Percentiles rank a stretch among this genome's conserved stretches.
phyloP scores from a whole-genome alignment of 1,139 yeast species.

The Lodderomyces orthopsilosis region DNA sequence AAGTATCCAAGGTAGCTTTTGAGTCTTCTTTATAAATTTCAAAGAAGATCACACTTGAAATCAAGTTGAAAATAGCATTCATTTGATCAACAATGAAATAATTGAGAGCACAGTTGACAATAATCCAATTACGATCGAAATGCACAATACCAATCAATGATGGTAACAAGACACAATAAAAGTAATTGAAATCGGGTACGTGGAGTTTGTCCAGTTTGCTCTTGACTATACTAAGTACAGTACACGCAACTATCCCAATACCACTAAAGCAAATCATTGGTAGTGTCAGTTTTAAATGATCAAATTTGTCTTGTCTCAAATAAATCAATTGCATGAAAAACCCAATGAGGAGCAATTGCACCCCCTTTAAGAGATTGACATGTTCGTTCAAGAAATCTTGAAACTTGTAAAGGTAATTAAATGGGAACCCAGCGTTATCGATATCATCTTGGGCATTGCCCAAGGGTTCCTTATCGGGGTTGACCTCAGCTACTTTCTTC shows the following conservation, averaged over 20 bases:
- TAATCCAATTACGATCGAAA: constrained; percentile 23
- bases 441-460: constrained; percentile 19
- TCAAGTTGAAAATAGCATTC: constrained; percentile 28
- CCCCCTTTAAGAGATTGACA: constrained; percentile 28
- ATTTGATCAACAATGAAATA: constrained; percentile 35
- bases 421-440: constrained; percentile 22
- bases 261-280: constrained; percentile 34
- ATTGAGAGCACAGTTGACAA: constrained; percentile 36
- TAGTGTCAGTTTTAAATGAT: constrained; percentile 18
- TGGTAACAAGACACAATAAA: constrained; percentile 37
- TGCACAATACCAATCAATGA: constrained; percentile 22
- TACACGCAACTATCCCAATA: constrained; percentile 32
- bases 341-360: constrained; percentile 32
- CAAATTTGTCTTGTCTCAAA: constrained; percentile 17
- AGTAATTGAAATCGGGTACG: constrained; percentile 39
- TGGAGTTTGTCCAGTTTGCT: constrained; percentile 17
- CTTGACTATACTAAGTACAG: constrained; percentile 27
- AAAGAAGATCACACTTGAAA: constrained; percentile 30
- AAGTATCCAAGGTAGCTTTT: constrained; percentile 14
- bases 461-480: neutral
- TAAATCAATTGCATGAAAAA: constrained; percentile 34
- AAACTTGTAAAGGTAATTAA: constrained; percentile 27
- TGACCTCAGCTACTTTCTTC: constrained; percentile 3
- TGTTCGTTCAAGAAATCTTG: constrained; percentile 43
- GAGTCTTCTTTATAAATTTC: constrained; percentile 26